phyloP scores from a whole-genome alignment of 352 stramenopile genomes.

The Achlya hypogyna region DNA sequence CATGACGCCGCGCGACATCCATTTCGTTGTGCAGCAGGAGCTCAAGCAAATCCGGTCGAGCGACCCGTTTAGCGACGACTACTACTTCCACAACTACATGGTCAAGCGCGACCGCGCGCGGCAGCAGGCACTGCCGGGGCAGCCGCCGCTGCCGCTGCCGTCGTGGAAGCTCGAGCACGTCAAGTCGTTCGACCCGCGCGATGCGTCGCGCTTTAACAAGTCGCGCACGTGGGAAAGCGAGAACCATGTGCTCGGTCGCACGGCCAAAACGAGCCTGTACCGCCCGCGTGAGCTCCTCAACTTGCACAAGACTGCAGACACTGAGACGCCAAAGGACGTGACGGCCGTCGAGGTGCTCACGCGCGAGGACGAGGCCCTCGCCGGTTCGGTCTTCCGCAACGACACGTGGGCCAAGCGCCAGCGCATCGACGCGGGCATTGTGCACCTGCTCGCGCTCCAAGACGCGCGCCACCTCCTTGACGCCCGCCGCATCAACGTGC shows the following conservation, averaged over 20 bases:
- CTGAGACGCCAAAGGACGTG: slow-evolving; percentile 34
- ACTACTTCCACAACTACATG: slow-evolving; percentile 77
- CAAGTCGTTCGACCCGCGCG: slow-evolving; percentile 53
- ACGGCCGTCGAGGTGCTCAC: slow-evolving; percentile 34
- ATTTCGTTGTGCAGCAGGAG: slow-evolving; percentile 77
- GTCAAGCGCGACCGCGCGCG: slow-evolving; percentile 41
- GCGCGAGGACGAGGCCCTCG: slow-evolving; percentile 25
- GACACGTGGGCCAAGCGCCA: slow-evolving; percentile 63
- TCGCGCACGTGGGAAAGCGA: slow-evolving; percentile 65
- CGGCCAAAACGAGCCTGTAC: slow-evolving; percentile 70
- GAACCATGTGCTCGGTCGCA: slow-evolving; percentile 66
- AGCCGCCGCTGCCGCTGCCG: slow-evolving; percentile 35
- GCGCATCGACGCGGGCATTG: slow-evolving; percentile 60
- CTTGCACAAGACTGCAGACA: slow-evolving; percentile 22
- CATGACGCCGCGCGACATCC: slow-evolving; percentile 79
- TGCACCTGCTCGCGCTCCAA: slow-evolving; percentile 69
- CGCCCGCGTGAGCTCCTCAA: slow-evolving; percentile 61
- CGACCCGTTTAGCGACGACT: slow-evolving; percentile 83
- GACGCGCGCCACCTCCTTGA: slow-evolving; percentile 75
- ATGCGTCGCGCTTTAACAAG: slow-evolving; percentile 48
- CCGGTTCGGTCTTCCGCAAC: slow-evolving; percentile 56
- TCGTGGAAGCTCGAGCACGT: slow-evolving; percentile 81
- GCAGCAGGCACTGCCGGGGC: neutral
- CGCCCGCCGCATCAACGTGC: slow-evolving; percentile 71
- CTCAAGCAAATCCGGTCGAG: slow-evolving; percentile 81